Conservation (phyloP, 306 rosid genomes). For the Gastrolobium villosum region DNA sequence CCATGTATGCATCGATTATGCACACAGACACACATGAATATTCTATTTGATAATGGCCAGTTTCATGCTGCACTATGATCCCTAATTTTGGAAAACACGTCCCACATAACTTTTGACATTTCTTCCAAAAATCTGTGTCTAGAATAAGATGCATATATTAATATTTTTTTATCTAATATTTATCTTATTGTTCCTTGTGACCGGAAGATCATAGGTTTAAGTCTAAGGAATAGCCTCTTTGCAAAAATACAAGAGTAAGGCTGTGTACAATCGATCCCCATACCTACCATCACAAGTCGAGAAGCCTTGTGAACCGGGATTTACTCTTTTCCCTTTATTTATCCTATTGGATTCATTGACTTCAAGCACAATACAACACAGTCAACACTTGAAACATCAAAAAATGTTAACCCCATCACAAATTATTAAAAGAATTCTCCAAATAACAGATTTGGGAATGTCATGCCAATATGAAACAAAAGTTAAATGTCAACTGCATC, state of each 20-base stretch:
- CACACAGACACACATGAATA: not conserved
- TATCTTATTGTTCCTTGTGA: not conserved
- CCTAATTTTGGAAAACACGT: not conserved
- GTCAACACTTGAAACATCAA: not conserved
- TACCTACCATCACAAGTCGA: too few species aligned
- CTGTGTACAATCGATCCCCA: too few species aligned
- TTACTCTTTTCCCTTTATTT: too few species aligned
- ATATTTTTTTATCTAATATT: not conserved
- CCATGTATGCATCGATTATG: not conserved
- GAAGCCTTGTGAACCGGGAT: too few species aligned
- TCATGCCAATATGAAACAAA: constrained; percentile 29
- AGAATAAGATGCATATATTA: not conserved
- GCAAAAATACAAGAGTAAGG: too few species aligned
- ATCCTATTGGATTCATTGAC: not conserved
- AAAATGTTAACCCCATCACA: not conserved
- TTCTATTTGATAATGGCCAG: not conserved
- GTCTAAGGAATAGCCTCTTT: too few species aligned
- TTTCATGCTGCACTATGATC: not conserved
- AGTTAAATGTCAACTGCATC: constrained; percentile 24
- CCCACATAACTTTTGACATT: not conserved
- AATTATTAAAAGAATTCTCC: not conserved
- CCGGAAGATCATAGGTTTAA: too few species aligned
- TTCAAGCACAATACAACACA: not conserved
- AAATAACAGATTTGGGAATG: constrained; percentile 20
- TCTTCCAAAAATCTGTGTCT: not conserved